Evolutionary conservation across 768 basidiomycete species (phyloP).

Genomic region (Lactifluus volemus): DNA sequence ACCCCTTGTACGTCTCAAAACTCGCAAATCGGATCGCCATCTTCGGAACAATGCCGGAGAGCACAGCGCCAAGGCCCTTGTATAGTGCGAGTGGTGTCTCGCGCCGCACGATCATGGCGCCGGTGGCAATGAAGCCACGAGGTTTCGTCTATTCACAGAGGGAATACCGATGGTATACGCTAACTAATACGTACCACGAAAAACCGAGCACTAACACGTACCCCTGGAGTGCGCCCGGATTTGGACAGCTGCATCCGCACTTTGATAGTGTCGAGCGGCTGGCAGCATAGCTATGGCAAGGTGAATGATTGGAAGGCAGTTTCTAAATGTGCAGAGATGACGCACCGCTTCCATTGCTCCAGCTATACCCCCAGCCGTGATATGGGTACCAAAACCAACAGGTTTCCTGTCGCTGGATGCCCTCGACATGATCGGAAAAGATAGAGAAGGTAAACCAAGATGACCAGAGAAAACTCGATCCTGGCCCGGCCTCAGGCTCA

Average conservation of each 20-base stretch:
- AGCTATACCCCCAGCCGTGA: slow-evolving; percentile 90
- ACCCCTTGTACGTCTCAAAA: slow-evolving; percentile 90
- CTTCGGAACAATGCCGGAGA: slow-evolving; percentile 96
- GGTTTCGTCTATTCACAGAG: slow-evolving; percentile 64
- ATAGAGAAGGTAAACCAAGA: neutral
- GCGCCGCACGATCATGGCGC: slow-evolving; percentile 72
- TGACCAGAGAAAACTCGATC: neutral
- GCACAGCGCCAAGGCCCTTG: slow-evolving; percentile 95
- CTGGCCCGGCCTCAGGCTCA: too few species aligned
- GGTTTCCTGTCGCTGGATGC: slow-evolving; percentile 51
- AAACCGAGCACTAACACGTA: slow-evolving; percentile 36
- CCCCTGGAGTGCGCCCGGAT: slow-evolving; percentile 72
- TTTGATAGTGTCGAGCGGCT: slow-evolving; percentile 97
- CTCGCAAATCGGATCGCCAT: slow-evolving; percentile 99
- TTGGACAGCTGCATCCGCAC: slow-evolving; percentile 98
- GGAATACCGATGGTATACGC: neutral
- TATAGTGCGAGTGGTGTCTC: slow-evolving; percentile 95
- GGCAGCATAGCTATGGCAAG: slow-evolving; percentile 58
- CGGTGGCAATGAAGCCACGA: slow-evolving; percentile 89
- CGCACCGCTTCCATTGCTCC: slow-evolving; percentile 89
- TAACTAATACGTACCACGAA: neutral
- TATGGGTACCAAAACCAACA: slow-evolving; percentile 79
- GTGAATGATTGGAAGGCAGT: neutral
- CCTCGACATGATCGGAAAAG: slow-evolving; percentile 4
- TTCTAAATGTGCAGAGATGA: neutral